Evolutionary conservation across 2,329 filamentous ascomycete species (phyloP), one percentile per base, ranked within the genome.

Genomic region (Aschersonia sp.): DNA sequence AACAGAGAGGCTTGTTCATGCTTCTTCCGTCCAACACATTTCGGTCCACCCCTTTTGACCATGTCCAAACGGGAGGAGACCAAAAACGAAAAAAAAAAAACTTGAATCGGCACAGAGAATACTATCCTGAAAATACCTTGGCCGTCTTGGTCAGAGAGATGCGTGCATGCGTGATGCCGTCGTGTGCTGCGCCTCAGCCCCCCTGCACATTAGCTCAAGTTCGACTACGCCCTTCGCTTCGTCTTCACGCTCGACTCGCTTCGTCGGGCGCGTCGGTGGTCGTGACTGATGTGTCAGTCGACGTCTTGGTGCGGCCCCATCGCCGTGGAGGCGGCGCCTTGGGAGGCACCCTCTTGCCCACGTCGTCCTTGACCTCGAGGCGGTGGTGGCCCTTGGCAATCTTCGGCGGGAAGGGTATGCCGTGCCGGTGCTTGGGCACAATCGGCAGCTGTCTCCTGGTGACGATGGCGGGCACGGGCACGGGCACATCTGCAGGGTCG

Each of bases 371-470:
- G 43, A 60, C 60, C 33, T 12, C 35, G 35, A 37, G 8, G 8
- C 5, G 35, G 35, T 55, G 44, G 33, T 58, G 56, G 14, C 56
- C 31, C 43, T 56, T 64, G 35, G 58, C 56, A 22, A 22, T 22
- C 47, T 59, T 57, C 32, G 63, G 64, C 9, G 62, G 55, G 44
- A 68, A 63, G 2, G 71, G 72, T 5, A 68, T 60, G 6, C 76
- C 76, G 49, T 79, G 75, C 2, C 72, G 66, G 51, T 79, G 75
- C 54, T 65, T 75, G 2, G 76, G 76, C 22, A 80, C 72, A 44
- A 68, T 70, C 2, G 76, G 76, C 5, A 76, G 59, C 2, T 66
- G 65, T 54, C 70, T 75, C 57, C 70, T 75, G 6, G 66, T 55
- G 49, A 61, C 66, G 32, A 58, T 47, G 2, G 51, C 12, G 3